These are phyloP conservation scores for Glebionis coronaria DNA, from an alignment of 129 eudicot species.

Conservation along the genomic window DNA sequence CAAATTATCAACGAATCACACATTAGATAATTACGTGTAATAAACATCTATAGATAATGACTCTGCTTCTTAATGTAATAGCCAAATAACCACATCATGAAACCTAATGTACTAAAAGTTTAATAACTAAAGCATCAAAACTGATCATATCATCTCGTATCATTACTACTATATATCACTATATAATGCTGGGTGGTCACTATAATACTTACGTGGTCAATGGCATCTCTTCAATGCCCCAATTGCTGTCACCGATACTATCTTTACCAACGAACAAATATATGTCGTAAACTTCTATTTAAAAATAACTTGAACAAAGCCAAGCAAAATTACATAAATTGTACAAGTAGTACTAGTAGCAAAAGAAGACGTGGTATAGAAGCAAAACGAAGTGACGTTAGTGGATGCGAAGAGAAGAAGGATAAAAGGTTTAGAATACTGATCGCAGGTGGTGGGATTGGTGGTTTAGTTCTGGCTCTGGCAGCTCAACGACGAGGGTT, in stretches of 20 bases:
- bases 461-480: conserved; percentile 41
- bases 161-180: no score
- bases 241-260: not conserved
- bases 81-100: no score
- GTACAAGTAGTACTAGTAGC: not conserved
- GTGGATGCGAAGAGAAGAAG: not conserved
- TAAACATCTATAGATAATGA: no score
- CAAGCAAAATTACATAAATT: not conserved
- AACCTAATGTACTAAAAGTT: no score
- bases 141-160: no score
- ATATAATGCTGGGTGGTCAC: not conserved
- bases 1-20: no score
- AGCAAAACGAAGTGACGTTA: not conserved
- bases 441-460: conserved; percentile 44
- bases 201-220: not conserved
- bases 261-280: conserved; percentile 1
- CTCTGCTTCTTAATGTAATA: no score
- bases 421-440: conserved; percentile 27
- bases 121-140: no score
- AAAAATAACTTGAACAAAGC: not conserved
- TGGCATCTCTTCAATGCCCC: conserved; percentile 5
- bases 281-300: not conserved
- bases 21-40: no score
- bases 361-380: not conserved
- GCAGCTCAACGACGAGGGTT: conserved; percentile 39